Conservation (phyloP, 108 stramenopile genomes). For the Nitzschia palea region DNA sequence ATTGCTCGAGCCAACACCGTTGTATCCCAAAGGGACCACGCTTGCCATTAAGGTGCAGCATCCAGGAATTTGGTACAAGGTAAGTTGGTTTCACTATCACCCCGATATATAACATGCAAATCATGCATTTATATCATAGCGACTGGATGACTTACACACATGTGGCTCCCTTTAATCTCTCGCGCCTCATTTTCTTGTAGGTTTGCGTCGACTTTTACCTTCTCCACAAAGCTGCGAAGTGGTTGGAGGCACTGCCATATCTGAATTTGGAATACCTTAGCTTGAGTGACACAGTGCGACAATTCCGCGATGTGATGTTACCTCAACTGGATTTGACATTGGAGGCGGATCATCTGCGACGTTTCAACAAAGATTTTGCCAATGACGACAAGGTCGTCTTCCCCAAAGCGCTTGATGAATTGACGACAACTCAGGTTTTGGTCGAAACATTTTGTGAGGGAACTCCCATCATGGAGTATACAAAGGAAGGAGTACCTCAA, state of each 20-base stretch:
- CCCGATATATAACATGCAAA: too few species aligned
- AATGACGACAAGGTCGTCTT: conserved; percentile 67
- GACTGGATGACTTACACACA: too few species aligned
- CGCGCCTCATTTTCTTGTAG: neutral
- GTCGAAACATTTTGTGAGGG: conserved; percentile 89
- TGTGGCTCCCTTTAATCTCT: too few species aligned
- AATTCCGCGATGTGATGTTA: conserved; percentile 83
- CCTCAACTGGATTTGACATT: conserved; percentile 85
- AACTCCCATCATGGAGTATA: conserved; percentile 73
- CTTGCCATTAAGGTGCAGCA: conserved; percentile 90
- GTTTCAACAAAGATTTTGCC: conserved; percentile 73
- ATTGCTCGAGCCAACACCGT: conserved; percentile 29
- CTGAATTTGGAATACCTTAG: conserved; percentile 74
- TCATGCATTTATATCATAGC: too few species aligned
- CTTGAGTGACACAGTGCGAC: conserved; percentile 78
- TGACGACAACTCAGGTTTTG: conserved; percentile 68
- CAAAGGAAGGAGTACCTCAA: conserved; percentile 20
- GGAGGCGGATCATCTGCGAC: conserved; percentile 74
- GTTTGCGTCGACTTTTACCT: conserved; percentile 90
- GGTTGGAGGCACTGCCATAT: conserved; percentile 66
- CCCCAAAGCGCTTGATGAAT: conserved; percentile 70
- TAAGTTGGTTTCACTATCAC: too few species aligned
- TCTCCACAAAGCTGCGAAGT: conserved; percentile 60
- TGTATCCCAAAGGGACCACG: conserved; percentile 56
- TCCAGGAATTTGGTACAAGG: conserved; percentile 77